Evolutionary conservation across 2,329 filamentous ascomycete species (phyloP), one percentile per base, ranked within the genome.

Genomic region (Talaromyces atroroseus): DNA sequence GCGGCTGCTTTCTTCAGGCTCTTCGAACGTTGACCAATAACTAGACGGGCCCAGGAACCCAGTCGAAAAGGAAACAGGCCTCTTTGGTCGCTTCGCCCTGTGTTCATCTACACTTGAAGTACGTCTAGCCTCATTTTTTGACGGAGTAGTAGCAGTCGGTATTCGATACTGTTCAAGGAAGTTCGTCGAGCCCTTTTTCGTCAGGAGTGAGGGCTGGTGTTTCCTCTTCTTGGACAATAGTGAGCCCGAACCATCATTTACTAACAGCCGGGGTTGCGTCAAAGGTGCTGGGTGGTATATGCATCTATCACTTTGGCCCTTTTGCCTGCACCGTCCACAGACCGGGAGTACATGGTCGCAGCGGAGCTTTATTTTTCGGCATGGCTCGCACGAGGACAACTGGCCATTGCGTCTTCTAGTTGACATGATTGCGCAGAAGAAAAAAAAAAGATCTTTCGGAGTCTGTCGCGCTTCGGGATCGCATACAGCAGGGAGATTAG

Each of bases 311-410:
- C 24, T 45, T 29, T 38, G 46, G n/a, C 36, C 52, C 40, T 52
- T 52, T 52, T 42, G 38, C 16, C 42, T 52, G 44, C 50, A 52
- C 6, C 50, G 50, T 12, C 50, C 52, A 54, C 52, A 73, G 11
- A 70, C 60, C 1, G 70, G 70, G 42, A 64, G 61, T 10, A 60
- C 64, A 58, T 72, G 69, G 47, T 71, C 69, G 58, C 69, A 72
- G 45, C 65, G 66, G 50, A 71, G 61, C 57, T 73, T 72, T n/a
- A 68, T 66, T 54, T 68, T 69, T 38, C 70, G 67, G 57, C 70
- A 73, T 16, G 70, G 69, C 56, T 73, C 68, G 51, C 70, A 73
- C 12, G 69, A 72, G 49, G 70, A 67, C 20, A 68, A 58, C 20
- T 66, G 62, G 23, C 70, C 69, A 62, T 72, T 72, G 38, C 66